Evolutionary conservation across 2,329 filamentous ascomycete species (phyloP), one percentile per base, ranked within the genome.

Genomic region (Pseudogymnoascus sp.): DNA sequence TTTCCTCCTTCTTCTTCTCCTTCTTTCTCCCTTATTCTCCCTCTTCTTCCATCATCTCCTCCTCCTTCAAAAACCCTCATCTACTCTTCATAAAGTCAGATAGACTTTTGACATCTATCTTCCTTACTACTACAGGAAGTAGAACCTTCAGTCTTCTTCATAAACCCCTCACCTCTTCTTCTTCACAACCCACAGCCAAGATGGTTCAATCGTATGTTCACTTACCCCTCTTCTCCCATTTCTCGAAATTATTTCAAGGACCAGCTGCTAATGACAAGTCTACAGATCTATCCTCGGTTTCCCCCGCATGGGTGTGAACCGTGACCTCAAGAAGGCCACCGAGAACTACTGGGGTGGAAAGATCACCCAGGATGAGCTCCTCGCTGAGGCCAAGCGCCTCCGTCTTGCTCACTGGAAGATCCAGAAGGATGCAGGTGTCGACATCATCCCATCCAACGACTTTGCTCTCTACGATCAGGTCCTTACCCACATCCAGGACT

Each of bases 281-380:
- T 21, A 66, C 61, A 74, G 72, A 69, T 70, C 95, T 72, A 85
- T 99, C 79, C 89, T 99, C 79, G 95, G 95, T 82, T 99, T 99
- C 86, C 95, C 95, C 79, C 93, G 95, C 77, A 97, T 97, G 91
- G 95, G 95, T 81, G 90, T 86, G 75, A 90, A 96, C 81, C 92
- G 95, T 87, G 95, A 99, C 85, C 87, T 99, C 78, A 99, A 99
- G 89, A 99, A 99, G 88, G 95, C 95, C 76, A 99, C 93, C 71
- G 95, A 99, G 81, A 91, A 93, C 78, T 99, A 88, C 81, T 99
- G 95, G 95, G 89, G 82, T 74, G 93, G 89, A 79, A 99, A 97
- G 85, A 83, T 96, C 78, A 93, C 91, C 68, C 91, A 93, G 76
- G 86, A 89, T 68, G 92, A 96, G 68, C 91, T 99, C 71, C 84